Base-by-base conservation (phyloP, 78 protist genomes). In the Tieghemostelium lacteum region DNA sequence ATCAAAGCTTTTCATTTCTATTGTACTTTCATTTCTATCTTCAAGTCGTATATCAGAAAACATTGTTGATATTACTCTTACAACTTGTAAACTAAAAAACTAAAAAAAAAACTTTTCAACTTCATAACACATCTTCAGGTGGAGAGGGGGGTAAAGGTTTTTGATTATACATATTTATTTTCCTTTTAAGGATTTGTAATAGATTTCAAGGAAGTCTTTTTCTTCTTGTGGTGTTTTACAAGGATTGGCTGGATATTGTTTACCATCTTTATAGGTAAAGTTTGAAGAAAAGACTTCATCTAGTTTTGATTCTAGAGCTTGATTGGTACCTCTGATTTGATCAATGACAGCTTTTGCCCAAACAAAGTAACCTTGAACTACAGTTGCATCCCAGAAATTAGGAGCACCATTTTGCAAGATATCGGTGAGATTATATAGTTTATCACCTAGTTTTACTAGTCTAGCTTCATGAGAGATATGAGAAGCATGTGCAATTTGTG, bases 331-430 rank as follows among this genome's bases (percentile, higher is more conserved):
- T 24, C 85, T 63, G 12, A 86, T 17, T 10, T 49, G 36, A 0
- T 19, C 17, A 0, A 70, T 52, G 2, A 73, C 85, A 22, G 58
- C 39, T 50, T 70, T 70, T 12, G 62, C 93, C 93, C 93, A 86
- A 14, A 72, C 57, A 60, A 86, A 70, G 80, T 86, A 86, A 55
- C 85, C 93, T 67, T 70, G 87, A 22, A 70, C 67, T 1, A 57
- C 54, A 5, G 19, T 28, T 2, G 61, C 4, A 3, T 76, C 26
- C 83, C 93, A 86, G 10, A 63, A 39, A n/a, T 49, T 42, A 33
- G 93, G 78, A 2, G 93, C 85, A n/a, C n/a, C n/a, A 33, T 67
- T 70, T 0, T 16, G 0, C 22, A 73, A 6, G 20, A 86, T 65
- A 42, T 86, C 93, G 12, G 72, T 28, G 17, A 86, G 73, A 42